phyloP scores from a whole-genome alignment of 139 green algal genomes.

The Microglena sp. region DNA sequence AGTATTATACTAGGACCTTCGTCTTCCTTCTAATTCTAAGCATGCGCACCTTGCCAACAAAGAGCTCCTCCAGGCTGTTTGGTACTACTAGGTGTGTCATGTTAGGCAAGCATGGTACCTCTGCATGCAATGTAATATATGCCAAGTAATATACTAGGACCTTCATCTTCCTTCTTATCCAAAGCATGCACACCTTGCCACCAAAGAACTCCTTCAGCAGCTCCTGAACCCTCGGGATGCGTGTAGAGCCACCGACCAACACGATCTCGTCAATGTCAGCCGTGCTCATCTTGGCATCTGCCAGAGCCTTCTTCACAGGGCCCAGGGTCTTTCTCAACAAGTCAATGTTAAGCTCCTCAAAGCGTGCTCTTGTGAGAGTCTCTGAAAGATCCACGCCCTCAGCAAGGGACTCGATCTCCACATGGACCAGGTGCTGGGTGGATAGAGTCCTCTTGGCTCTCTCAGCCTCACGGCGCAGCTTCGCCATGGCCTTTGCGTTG shows the following conservation, averaged over 20 bases:
- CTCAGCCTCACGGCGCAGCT: constrained; percentile 82
- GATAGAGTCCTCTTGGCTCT: constrained; percentile 90
- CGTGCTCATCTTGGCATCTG: constrained; percentile 83
- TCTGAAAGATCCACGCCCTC: constrained; percentile 97
- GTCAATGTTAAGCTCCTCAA: constrained; percentile 99
- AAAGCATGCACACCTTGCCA: no score
- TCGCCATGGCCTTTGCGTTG: constrained; percentile 84
- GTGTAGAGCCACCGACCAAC: constrained; percentile 90
- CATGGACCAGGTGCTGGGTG: constrained; percentile 71
- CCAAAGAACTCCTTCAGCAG: constrained; percentile 99
- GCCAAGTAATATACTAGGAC: no score
- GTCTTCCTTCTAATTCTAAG: no score
- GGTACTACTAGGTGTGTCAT: no score
- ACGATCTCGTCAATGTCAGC: constrained; percentile 80
- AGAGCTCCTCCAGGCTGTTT: no score
- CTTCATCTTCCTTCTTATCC: no score
- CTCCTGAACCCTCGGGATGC: constrained; percentile 97
- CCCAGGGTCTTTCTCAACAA: constrained; percentile 99
- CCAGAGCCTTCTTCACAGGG: constrained; percentile 86
- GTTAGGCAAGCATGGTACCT: no score
- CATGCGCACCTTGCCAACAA: no score
- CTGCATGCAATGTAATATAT: no score
- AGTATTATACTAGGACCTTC: no score
- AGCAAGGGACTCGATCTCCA: constrained; percentile 95
- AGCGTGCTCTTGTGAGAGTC: constrained; percentile 89